Conservation (phyloP, 345 rosid genomes). For the Orychophragmus violaceus region DNA sequence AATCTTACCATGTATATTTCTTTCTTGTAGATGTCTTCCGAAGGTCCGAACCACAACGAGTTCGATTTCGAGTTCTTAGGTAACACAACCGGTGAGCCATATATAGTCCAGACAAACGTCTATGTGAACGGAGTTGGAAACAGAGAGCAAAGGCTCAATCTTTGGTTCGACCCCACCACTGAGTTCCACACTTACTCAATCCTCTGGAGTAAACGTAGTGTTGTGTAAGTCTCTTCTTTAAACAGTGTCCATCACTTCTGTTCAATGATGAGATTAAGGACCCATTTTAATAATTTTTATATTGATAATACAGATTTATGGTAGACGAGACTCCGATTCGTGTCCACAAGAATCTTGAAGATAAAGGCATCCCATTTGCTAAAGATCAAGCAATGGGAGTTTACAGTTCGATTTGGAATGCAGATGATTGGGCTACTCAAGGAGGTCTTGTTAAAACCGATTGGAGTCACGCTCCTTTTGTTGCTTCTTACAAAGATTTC, state of each 20-base stretch:
- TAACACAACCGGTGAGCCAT: slow-evolving; percentile 88
- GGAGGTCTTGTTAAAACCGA: slow-evolving; percentile 95
- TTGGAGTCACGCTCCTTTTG: slow-evolving; percentile 92
- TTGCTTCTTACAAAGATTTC: slow-evolving; percentile 81
- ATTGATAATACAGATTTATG: slow-evolving; percentile 55
- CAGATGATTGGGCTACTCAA: slow-evolving; percentile 99
- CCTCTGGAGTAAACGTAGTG: slow-evolving; percentile 81
- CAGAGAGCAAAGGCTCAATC: slow-evolving; percentile 82
- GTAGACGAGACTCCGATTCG: slow-evolving; percentile 83
- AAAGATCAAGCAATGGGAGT: slow-evolving; percentile 97
- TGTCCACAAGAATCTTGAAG: slow-evolving; percentile 80
- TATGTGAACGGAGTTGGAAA: slow-evolving; percentile 92
- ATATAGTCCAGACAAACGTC: slow-evolving; percentile 78
- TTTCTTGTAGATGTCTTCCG: slow-evolving; percentile 87
- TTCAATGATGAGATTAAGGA: neutral
- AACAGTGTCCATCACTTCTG: too few species aligned
- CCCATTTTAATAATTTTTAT: neutral
- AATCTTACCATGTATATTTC: neutral
- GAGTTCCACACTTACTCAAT: slow-evolving; percentile 83
- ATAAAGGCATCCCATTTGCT: slow-evolving; percentile 78
- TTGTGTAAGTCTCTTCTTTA: slow-evolving; percentile 56
- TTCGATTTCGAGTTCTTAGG: slow-evolving; percentile 97
- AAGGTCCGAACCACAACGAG: slow-evolving; percentile 84
- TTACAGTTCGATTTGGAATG: slow-evolving; percentile 98
- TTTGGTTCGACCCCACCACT: slow-evolving; percentile 96